phyloP scores from a whole-genome alignment of 805 yeast species.

The Yamadazyma phyllophila region DNA sequence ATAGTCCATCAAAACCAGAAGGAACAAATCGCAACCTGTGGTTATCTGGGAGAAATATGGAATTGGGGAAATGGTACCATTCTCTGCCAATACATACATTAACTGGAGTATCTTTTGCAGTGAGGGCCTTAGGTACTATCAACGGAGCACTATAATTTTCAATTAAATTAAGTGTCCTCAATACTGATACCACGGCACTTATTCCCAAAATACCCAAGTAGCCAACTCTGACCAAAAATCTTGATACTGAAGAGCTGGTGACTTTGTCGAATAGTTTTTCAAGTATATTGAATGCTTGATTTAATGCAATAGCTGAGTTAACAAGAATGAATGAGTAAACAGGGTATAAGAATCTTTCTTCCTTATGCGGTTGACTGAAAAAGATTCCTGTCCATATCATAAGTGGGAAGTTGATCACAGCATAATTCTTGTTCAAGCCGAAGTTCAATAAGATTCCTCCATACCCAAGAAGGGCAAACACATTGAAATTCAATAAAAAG shows the following conservation, averaged over 20 bases:
- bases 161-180: slow-evolving; percentile 60
- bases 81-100: slow-evolving; percentile 86
- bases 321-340: slow-evolving; percentile 68
- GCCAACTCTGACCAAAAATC: not conserved
- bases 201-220: not conserved
- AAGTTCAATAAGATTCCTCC: slow-evolving; percentile 30
- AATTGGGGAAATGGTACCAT: slow-evolving; percentile 91
- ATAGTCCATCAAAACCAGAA: slow-evolving; percentile 80
- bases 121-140: slow-evolving; percentile 8
- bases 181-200: slow-evolving; percentile 26
- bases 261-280: not conserved
- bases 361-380: slow-evolving; percentile 81
- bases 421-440: slow-evolving; percentile 13
- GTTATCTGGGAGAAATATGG: slow-evolving; percentile 71
- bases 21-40: slow-evolving; percentile 64
- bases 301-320: slow-evolving; percentile 46
- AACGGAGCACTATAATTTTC: slow-evolving; percentile 75
- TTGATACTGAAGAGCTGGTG: not conserved
- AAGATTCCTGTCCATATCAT: slow-evolving; percentile 68
- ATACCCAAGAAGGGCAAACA: slow-evolving; percentile 42
- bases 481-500: slow-evolving; percentile 71
- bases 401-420: slow-evolving; percentile 44
- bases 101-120: not conserved
- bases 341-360: slow-evolving; percentile 88
- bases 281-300: not conserved